phyloP scores from a whole-genome alignment of 1,284 basidiomycete species.

The Phellopilus nigrolimitatus region DNA sequence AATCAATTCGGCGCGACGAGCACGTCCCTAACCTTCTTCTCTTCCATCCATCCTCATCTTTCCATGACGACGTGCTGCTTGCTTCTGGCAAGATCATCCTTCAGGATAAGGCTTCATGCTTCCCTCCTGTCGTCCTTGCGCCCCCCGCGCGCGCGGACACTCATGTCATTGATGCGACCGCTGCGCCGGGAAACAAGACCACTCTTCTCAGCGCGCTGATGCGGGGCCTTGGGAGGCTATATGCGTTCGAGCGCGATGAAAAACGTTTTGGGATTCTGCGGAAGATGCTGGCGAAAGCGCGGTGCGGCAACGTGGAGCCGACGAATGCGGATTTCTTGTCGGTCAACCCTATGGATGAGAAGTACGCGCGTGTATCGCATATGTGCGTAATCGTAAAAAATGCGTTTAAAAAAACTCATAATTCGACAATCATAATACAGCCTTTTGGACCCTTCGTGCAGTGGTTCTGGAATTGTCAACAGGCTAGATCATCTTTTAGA shows the following conservation, averaged over 20 bases:
- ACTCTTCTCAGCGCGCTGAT: constrained; percentile 89
- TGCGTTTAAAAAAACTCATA: constrained; percentile 6
- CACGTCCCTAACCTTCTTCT: constrained; percentile 80
- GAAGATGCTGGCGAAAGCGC: constrained; percentile 77
- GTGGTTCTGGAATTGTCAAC: constrained; percentile 89
- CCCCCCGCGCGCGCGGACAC: constrained; percentile 48
- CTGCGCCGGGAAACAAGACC: constrained; percentile 98
- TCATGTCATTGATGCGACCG: constrained; percentile 88
- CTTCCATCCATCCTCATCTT: constrained; percentile 63
- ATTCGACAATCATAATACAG: constrained; percentile 44
- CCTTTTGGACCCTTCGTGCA: constrained; percentile 90
- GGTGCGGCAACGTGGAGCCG: constrained; percentile 73
- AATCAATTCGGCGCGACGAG: constrained; percentile 63
- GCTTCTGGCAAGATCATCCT: constrained; percentile 79
- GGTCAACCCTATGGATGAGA: constrained; percentile 57
- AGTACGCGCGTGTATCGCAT: constrained; percentile 68
- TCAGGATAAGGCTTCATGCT: constrained; percentile 98
- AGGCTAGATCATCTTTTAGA: constrained; percentile 82
- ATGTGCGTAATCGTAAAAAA: constrained; percentile 53
- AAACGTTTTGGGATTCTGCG: constrained; percentile 77
- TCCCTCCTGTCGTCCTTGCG: constrained; percentile 81
- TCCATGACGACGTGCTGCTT: constrained; percentile 62
- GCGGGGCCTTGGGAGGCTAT: constrained; percentile 75
- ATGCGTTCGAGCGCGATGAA: constrained; percentile 83
- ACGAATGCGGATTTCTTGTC: constrained; percentile 78